A percentile compares a stretch with the other conserved stretches of the same genome.
These are phyloP conservation scores for Sugiyamaella qingdaonensis DNA, from an alignment of 805 yeast species.

Conservation along the genomic window DNA sequence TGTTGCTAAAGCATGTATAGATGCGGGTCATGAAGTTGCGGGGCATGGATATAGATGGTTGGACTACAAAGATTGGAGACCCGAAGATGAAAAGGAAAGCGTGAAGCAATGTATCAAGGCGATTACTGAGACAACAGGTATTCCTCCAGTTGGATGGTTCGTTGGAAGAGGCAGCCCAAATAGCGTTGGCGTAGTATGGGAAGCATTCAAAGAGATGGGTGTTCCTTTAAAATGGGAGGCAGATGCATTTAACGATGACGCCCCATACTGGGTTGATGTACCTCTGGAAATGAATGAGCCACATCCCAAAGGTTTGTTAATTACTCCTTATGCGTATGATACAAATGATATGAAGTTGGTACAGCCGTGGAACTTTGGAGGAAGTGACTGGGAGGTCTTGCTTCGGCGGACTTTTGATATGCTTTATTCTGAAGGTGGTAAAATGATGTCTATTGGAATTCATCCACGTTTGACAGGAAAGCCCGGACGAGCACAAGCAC, in stretches of 20 bases:
- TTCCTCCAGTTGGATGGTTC: conserved; percentile 37
- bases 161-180: conserved; percentile 35
- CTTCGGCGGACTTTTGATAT: conserved; percentile 37
- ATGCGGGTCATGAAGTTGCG: conserved; percentile 39
- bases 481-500: conserved; percentile 36
- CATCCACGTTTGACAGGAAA: conserved; percentile 37
- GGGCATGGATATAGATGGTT: conserved; percentile 39
- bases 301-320: conserved; percentile 22
- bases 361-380: conserved; percentile 28
- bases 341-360: conserved; percentile 32
- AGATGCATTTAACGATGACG: conserved; percentile 37
- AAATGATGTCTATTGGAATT: conserved; percentile 38
- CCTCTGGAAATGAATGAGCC: conserved; percentile 23
- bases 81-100: conserved; percentile 34
- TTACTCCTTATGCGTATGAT: conserved; percentile 34
- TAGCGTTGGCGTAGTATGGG: conserved; percentile 34
- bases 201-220: conserved; percentile 34
- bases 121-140: conserved; percentile 32
- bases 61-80: conserved; percentile 28
- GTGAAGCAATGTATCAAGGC: conserved; percentile 31
- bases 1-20: conserved; percentile 35
- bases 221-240: conserved; percentile 35
- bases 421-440: conserved; percentile 36
- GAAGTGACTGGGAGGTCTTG: conserved; percentile 31
- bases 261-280: conserved; percentile 36